Evolutionary conservation across 306 rosid genomes (phyloP).

Genomic region (Potentilla sterilis): DNA sequence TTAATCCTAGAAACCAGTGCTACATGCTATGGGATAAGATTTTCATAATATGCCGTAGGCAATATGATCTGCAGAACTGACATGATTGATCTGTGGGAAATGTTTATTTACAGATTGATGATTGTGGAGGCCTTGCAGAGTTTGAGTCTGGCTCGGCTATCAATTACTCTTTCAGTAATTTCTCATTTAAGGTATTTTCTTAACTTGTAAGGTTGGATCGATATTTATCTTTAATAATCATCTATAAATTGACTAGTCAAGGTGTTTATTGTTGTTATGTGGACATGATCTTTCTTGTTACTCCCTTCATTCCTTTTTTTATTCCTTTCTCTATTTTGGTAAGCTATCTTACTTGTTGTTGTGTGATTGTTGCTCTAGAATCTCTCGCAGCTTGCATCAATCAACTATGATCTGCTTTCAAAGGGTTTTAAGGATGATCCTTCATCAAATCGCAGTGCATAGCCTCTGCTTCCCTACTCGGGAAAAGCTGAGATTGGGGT

Average conservation of each 20-base stretch:
- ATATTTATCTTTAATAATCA: not conserved
- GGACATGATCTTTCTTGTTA: not conserved
- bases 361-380: slow-evolving; percentile 61
- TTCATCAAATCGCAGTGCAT: slow-evolving; percentile 50
- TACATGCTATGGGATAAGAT: not conserved
- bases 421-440: slow-evolving; percentile 91
- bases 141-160: slow-evolving; percentile 77
- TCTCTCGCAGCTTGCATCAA: slow-evolving; percentile 99
- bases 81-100: slow-evolving; percentile 29
- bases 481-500: slow-evolving; percentile 32
- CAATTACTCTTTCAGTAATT: slow-evolving; percentile 94
- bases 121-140: slow-evolving; percentile 89
- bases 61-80: slow-evolving; percentile 29
- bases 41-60: not conserved
- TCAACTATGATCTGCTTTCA: slow-evolving; percentile 93
- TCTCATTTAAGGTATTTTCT: slow-evolving; percentile 85
- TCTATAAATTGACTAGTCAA: not conserved
- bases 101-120: slow-evolving; percentile 66
- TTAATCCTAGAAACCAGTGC: slow-evolving; percentile 16
- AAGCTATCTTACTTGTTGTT: not conserved
- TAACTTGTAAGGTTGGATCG: not conserved
- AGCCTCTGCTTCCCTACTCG: slow-evolving; percentile 29
- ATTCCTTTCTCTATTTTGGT: not conserved
- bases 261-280: not conserved
- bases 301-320: not conserved